Percentiles rank a stretch among this genome's conserved stretches.
phyloP scores from a whole-genome alignment of 345 rosid genomes.

The Brassica cretica region DNA sequence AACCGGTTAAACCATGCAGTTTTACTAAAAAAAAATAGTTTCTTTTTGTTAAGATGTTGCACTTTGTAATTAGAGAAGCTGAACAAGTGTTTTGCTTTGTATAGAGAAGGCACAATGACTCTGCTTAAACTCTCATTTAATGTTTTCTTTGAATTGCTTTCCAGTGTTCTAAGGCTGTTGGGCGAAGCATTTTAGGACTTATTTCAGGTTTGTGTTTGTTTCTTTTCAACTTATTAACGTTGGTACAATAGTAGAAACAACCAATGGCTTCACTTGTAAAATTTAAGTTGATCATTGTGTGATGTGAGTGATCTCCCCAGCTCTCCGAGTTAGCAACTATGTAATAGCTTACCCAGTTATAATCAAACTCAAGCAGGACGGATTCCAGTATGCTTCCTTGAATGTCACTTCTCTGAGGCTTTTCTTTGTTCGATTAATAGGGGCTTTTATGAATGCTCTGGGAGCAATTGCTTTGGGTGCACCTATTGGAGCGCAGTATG shows the following conservation, averaged over 20 bases:
- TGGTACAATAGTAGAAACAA: neutral
- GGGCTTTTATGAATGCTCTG: slow-evolving; percentile 67
- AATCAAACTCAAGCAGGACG: slow-evolving; percentile 15
- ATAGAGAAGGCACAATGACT: neutral
- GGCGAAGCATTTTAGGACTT: slow-evolving; percentile 45
- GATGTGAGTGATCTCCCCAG: neutral
- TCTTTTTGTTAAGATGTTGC: neutral
- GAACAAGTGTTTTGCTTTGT: neutral
- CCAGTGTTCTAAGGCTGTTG: slow-evolving; percentile 46
- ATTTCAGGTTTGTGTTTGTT: slow-evolving; percentile 59
- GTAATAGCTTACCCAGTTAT: slow-evolving; percentile 30
- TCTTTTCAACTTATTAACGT: neutral
- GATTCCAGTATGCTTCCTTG: neutral
- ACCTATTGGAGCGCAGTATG: slow-evolving; percentile 77
- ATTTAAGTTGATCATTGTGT: neutral
- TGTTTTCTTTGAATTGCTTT: slow-evolving; percentile 17
- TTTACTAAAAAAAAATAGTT: neutral
- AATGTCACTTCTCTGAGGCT: neutral
- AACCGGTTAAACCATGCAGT: neutral
- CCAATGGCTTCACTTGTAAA: neutral
- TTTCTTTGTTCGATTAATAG: slow-evolving; percentile 40
- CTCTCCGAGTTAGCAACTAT: neutral
- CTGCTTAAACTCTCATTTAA: neutral
- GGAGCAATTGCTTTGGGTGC: slow-evolving; percentile 88
- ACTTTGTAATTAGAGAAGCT: neutral